Evolutionary conservation across 2,329 filamentous ascomycete genomes (phyloP), one percentile per base, ranked within the genome.

Genomic region (Lecanicillium sp.): DNA sequence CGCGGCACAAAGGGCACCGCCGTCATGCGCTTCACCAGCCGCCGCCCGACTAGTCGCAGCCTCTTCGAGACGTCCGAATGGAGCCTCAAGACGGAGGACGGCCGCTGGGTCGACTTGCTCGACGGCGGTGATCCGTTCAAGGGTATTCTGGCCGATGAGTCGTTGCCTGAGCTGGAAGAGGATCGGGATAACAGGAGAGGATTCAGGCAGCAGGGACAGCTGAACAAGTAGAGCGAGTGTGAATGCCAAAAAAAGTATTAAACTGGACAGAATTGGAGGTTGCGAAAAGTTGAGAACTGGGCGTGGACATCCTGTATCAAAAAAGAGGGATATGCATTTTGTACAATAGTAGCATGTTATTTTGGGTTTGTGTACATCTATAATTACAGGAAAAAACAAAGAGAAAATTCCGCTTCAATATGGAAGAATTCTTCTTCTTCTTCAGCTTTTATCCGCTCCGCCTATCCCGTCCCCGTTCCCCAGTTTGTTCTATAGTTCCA

Each of bases 61-160:
- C 62, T 76, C 69, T 97, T 95, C 61, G 81, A 87, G 66, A 98
- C 92, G 27, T 76, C 81, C 41, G 85, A 89, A 68, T 98, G 90
- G 89, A 92, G 82, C 56, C 66, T 98, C 51, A 78, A 81, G 58
- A 79, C 77, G 45, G 68, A 68, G 37, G 77, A 82, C 48, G 73
- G 74, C 29, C 49, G 47, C 31, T 69, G 62, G 57, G 62, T 96
- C 48, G 82, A 94, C 55, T 62, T 98, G 58, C 70, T 96, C 46
- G 79, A 85, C 49, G 77, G 73, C 4, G 68, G 64, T 43, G 71
- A 92, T 68, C 84, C 86, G 30, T 88, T 92, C 57, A 63, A 59
- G 51, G 70, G 61, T 13, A 60, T 73, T 37, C 55, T 65, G 30
- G 69, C 66, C 35, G 54, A 57, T n/a, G 66, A 62, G 31, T 62